Evolutionary conservation across 495 filamentous ascomycete genomes (phyloP).

Genomic region (Usnea hakonensis): DNA sequence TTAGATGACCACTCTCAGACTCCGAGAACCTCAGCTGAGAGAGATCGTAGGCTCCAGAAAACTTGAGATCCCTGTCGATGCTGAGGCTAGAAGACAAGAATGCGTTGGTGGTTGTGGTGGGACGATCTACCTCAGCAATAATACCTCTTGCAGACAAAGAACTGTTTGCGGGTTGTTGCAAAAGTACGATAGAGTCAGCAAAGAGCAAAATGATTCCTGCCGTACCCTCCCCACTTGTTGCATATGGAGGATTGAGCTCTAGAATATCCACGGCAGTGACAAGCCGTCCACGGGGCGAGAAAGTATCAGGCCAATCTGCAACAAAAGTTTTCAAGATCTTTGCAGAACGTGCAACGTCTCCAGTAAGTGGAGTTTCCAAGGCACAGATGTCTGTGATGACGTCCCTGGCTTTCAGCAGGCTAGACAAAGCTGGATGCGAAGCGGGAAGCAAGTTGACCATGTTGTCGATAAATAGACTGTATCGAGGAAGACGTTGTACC

Average conservation of each 20-base stretch:
- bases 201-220: conserved; percentile 76
- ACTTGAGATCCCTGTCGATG: conserved; percentile 59
- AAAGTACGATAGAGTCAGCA: conserved; percentile 67
- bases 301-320: conserved; percentile 67
- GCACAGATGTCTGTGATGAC: conserved; percentile 93
- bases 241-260: conserved; percentile 69
- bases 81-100: conserved; percentile 43
- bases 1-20: conserved; percentile 58
- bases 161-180: conserved; percentile 56
- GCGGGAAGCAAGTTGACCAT: conserved; percentile 78
- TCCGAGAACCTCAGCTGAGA: conserved; percentile 67
- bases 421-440: conserved; percentile 70
- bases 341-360: conserved; percentile 60
- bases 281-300: conserved; percentile 67
- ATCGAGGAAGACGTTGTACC: conserved; percentile 88
- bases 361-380: conserved; percentile 57
- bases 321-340: conserved; percentile 67
- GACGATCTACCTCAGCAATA: conserved; percentile 73
- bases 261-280: conserved; percentile 77
- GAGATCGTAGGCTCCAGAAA: conserved; percentile 65
- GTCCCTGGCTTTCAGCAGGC: conserved; percentile 76
- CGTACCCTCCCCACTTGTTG: conserved; percentile 32
- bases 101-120: conserved; percentile 20
- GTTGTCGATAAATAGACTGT: conserved; percentile 92
- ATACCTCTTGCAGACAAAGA: conserved; percentile 67